Percentiles rank a stretch among this genome's conserved stretches.
Conservation (phyloP, 352 stramenopile species). For the Pythium rhizo-oryzae region DNA sequence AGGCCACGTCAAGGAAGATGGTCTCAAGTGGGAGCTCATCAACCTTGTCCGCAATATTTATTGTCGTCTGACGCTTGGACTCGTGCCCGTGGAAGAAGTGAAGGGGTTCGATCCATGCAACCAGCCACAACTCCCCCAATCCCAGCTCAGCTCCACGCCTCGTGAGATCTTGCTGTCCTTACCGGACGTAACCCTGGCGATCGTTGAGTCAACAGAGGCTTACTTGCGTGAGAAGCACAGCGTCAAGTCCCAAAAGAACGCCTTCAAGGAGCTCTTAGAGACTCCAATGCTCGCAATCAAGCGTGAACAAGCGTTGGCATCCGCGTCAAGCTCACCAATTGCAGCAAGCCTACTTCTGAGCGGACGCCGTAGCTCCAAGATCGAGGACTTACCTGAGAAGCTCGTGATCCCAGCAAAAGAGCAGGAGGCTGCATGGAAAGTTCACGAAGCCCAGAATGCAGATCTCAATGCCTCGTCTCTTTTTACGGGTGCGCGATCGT, state of each 20-base stretch:
- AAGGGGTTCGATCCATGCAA: constrained; percentile 84
- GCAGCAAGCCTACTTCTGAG: constrained; percentile 29
- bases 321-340: constrained; percentile 34
- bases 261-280: constrained; percentile 79
- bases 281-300: constrained; percentile 62
- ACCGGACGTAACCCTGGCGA: constrained; percentile 41
- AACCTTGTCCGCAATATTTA: constrained; percentile 86
- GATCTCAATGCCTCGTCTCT: constrained; percentile 56
- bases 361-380: constrained; percentile 44
- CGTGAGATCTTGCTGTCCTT: constrained; percentile 66
- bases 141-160: constrained; percentile 44
- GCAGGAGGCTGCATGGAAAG: constrained; percentile 42
- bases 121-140: constrained; percentile 52
- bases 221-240: constrained; percentile 74
- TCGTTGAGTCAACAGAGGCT: constrained; percentile 53
- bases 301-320: constrained; percentile 37
- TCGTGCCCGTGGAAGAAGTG: constrained; percentile 75
- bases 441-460: constrained; percentile 50
- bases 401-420: constrained; percentile 64
- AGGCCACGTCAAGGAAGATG: constrained; percentile 77
- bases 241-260: constrained; percentile 86
- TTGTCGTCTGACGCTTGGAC: constrained; percentile 63
- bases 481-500: constrained; percentile 31
- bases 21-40: constrained; percentile 84
- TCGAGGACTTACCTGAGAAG: constrained; percentile 70